Conservation (phyloP, 441 rosid species). For the Corymbia calophylla region DNA sequence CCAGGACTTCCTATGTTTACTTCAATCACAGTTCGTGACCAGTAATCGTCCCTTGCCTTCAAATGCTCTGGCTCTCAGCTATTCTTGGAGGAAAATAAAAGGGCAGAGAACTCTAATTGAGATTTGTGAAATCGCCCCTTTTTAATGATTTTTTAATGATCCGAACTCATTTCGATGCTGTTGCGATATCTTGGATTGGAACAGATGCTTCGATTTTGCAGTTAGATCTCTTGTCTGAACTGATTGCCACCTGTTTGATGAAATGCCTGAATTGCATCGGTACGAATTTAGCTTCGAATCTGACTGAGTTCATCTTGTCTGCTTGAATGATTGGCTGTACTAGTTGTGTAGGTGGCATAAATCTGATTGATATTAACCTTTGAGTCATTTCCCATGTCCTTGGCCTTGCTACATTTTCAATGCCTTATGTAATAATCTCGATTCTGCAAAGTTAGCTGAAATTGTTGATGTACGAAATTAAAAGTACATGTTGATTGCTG, state of each 20-base stretch:
- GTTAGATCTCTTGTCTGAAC: neutral
- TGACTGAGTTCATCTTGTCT: neutral
- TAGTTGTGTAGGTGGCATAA: neutral
- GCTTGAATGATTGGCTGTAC: neutral
- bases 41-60: neutral
- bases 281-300: neutral
- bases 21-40: neutral
- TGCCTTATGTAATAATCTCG: neutral
- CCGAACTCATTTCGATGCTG: neutral
- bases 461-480: neutral
- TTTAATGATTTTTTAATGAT: neutral
- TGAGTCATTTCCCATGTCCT: too few relatives aligned
- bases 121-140: neutral
- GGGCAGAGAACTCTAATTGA: neutral
- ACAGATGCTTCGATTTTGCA: neutral
- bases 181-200: neutral
- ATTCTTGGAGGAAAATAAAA: neutral
- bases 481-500: neutral
- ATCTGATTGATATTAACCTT: neutral
- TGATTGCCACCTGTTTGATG: neutral
- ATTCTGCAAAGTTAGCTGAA: neutral
- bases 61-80: neutral
- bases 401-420: too few relatives aligned
- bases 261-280: neutral
- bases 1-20: neutral